Base-by-base conservation (phyloP, 805 yeast genomes). In the Cyberlindnera mrakii region DNA sequence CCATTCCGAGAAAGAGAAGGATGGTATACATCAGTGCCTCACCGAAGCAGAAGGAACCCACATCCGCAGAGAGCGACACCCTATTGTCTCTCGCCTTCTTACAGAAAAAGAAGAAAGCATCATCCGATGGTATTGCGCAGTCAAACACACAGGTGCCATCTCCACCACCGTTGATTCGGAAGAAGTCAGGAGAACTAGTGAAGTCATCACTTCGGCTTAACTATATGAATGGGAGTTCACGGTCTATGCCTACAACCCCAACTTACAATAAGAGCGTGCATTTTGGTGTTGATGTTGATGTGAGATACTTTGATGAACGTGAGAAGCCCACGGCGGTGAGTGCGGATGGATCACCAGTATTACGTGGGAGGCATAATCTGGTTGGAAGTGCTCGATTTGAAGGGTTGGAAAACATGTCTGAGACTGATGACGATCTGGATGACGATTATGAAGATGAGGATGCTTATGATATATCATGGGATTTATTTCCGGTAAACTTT, bases 151-250 rank as follows among this genome's bases (percentile, higher is more conserved):
- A 3, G 23, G 29, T 4, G 15, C 47, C 9, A 15, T 16, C 18
- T 34, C 47, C 23, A n/a, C 44, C 15, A 10, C 23, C 16, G 4
- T 63, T 85, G 42, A 75, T 87, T 4, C 78, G 95, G 39, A 90
- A 89, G 61, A 89, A 89, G 61, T 78, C 88, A 1, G 96, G 96
- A n/a, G 96, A 88, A 58, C 66, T 85, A 35, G 83, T 87, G 36
- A 85, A 85, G 57, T 78, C 90, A 3, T 81, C 86, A 13, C 68
- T 87, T 43, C 83, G 82, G 55, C 40, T 70, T 18, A 61, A 61
- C 40, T 53, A 63, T 16, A 53, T 70, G 10, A 60, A 57, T 16
- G 46, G 44, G n/a, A 40, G 58, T 29, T 60, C 71, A 13, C 66
- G 60, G 50, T 74, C 80, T 2, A 58, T 75, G 45, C 82, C 82